A percentile compares a stretch with the other conserved stretches of the same genome.
phyloP scores from a whole-genome alignment of 1,284 basidiomycete species.

The Leccinum subspadiceum region DNA sequence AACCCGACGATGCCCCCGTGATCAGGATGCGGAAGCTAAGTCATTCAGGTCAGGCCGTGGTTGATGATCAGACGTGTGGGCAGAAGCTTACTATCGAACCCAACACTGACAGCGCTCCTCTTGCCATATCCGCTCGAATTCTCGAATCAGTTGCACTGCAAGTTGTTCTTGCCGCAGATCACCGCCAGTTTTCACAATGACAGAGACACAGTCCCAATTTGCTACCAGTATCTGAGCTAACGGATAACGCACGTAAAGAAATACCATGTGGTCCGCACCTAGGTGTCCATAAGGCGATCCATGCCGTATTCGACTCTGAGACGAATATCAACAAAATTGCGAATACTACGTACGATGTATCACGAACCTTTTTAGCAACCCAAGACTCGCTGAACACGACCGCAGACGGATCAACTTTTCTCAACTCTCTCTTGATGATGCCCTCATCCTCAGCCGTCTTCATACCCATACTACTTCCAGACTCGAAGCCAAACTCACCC shows the following conservation, averaged over 20 bases:
- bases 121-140: constrained; percentile 93
- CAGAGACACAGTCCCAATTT: constrained; percentile 86
- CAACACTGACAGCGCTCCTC: constrained; percentile 90
- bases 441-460: constrained; percentile 86
- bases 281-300: constrained; percentile 95
- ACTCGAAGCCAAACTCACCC: constrained; percentile 51
- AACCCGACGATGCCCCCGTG: constrained; percentile 88
- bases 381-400: constrained; percentile 95
- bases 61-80: neutral
- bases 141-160: constrained; percentile 91
- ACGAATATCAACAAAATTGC: neutral
- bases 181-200: constrained; percentile 98
- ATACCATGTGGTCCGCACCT: constrained; percentile 48
- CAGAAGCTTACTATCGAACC: constrained; percentile 79
- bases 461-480: constrained; percentile 37
- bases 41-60: constrained; percentile 5
- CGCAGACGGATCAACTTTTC: constrained; percentile 96
- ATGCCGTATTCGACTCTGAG: constrained; percentile 83
- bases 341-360: neutral
- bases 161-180: constrained; percentile 98
- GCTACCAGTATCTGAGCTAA: constrained; percentile 37
- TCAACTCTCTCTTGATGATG: constrained; percentile 90
- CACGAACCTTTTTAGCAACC: constrained; percentile 83
- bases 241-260: constrained; percentile 4
- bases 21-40: constrained; percentile 83